Base-by-base conservation (phyloP, 139 green algal genomes). In the Raphidocelis subcapitata region DNA sequence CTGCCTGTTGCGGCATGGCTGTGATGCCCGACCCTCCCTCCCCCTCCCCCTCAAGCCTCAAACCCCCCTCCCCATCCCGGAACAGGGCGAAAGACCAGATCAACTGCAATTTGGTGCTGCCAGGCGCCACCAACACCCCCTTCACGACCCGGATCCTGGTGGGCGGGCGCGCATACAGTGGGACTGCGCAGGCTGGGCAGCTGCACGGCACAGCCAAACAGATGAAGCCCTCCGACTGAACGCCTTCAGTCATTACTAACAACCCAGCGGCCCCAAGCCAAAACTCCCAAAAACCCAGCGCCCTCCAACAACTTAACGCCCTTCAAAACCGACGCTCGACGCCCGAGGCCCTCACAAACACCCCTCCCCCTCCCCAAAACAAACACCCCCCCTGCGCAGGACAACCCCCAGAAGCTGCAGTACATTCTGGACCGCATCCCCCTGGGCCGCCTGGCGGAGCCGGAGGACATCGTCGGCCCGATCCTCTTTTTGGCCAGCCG, bases 71-170 rank as follows among this genome's bases (percentile, higher is more conserved):
- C 57, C 8, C 31, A 47, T 15, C 5, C 46, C 15, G 51, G 4
- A 31, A 5, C 65, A 73, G 65, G 72, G 73, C 73, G 3, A 29
- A 28, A 31, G 68, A 69, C 23, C 51, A 54, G 49, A 80, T 80
- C 69, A 71, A 80, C 15, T 64, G 75, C 3, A 80, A 80, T 26
- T 61, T 65, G 18, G 64, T 80, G 52, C 73, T 80, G 47, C 73
- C 73, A 33, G 73, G 57, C n/a, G 57, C 29, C 16, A 52, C 54
- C 31, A 57, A 75, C 46, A 75, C 68, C 8, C 54, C 62, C 41
- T 67, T 75, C 47, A 68, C 46, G 21, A 57, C 26, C 12, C 49
- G 35, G 26, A 55, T 75, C 41, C 28, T 75, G 44, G 68, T 72
- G 62, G 3, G 44, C 15, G 32, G 20, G 18, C 29, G 21, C 32